These are phyloP conservation scores for Cardamine resedifolia DNA, from an alignment of 345 rosid species.

Conservation along the genomic window DNA sequence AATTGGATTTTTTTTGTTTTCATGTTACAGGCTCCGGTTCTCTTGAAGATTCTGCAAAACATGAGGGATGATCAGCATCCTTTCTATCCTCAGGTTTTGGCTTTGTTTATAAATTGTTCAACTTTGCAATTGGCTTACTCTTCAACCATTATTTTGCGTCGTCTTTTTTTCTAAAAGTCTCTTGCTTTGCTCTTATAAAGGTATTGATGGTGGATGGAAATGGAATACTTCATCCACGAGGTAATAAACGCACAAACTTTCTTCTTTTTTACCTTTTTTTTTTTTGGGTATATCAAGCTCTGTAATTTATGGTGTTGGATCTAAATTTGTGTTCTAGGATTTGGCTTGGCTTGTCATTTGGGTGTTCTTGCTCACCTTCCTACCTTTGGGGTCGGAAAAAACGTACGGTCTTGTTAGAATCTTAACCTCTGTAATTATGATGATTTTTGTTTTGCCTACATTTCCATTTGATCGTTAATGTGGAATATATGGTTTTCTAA, in stretches of 20 bases:
- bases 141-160: background rate
- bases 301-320: conserved; percentile 12
- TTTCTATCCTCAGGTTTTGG: conserved; percentile 71
- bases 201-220: conserved; percentile 88
- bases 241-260: conserved; percentile 40
- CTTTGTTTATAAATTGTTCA: background rate
- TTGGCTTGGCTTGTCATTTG: conserved; percentile 87
- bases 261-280: background rate
- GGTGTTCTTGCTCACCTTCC: conserved; percentile 82
- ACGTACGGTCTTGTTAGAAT: conserved; percentile 43
- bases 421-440: background rate
- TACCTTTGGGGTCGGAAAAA: conserved; percentile 83
- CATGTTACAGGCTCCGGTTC: conserved; percentile 65
- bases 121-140: conserved; percentile 14
- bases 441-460: background rate
- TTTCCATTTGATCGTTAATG: conserved; percentile 7
- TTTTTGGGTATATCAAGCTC: background rate
- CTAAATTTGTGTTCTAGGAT: conserved; percentile 49
- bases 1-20: background rate
- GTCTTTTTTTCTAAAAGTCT: conserved; percentile 6
- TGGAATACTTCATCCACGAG: conserved; percentile 94
- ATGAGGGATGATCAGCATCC: conserved; percentile 52
- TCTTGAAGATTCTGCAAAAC: conserved; percentile 59
- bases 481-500: conserved; percentile 13
- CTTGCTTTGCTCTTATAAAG: conserved; percentile 46